phyloP scores from a whole-genome alignment of 345 rosid species.

The Eucalyptus polybractea region DNA sequence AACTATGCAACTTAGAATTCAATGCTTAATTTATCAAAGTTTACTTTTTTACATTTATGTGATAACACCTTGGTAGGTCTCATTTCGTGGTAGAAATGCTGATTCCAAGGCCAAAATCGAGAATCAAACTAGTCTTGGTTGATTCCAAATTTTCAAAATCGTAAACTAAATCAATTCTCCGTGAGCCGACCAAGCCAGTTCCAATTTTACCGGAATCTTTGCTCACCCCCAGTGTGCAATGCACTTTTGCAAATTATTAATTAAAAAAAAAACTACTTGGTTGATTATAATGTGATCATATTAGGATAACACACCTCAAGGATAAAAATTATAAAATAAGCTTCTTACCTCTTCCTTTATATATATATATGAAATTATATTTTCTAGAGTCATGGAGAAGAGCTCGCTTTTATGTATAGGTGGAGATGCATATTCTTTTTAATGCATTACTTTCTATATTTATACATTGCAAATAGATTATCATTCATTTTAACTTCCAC shows the following conservation, averaged over 20 bases:
- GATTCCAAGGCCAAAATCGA: neutral
- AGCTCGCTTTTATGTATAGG: neutral
- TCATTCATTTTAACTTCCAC: neutral
- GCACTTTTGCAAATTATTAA: neutral
- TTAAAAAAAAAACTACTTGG: no score
- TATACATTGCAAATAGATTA: neutral
- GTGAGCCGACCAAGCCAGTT: neutral
- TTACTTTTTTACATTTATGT: neutral
- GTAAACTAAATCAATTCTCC: neutral
- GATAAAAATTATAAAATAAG: neutral
- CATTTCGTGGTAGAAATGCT: neutral
- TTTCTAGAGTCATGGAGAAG: neutral
- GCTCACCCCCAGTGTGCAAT: neutral
- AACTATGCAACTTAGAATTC: neutral
- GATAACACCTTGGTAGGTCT: neutral
- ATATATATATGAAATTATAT: neutral
- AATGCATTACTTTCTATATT: neutral
- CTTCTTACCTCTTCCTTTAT: neutral
- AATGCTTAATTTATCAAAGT: neutral
- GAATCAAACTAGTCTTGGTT: neutral
- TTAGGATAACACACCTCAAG: neutral
- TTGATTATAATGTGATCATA: neutral
- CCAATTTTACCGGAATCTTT: neutral
- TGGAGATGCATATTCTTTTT: neutral
- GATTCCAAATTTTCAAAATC: neutral